Percentiles rank a stretch among this genome's conserved stretches.
These are phyloP conservation scores for Coemansia sp. DNA, from an alignment of 192 early-diverging fungal species.

Conservation along the genomic window DNA sequence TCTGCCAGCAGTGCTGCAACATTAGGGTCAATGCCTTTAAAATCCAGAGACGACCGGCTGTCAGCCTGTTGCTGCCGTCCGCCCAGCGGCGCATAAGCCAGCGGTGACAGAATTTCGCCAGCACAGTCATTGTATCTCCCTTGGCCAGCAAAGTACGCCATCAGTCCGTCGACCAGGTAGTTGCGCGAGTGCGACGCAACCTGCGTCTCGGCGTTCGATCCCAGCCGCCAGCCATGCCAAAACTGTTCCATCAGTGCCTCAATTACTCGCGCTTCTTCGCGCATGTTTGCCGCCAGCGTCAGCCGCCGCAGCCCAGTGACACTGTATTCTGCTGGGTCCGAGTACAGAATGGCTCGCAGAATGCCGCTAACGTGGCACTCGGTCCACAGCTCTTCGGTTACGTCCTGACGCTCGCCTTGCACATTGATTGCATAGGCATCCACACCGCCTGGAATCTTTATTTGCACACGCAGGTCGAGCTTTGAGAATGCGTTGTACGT, in stretches of 20 bases:
- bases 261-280: slow-evolving; percentile 76
- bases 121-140: slow-evolving; percentile 75
- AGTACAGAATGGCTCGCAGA: slow-evolving; percentile 86
- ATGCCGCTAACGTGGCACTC: slow-evolving; percentile 87
- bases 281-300: slow-evolving; percentile 76
- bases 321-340: slow-evolving; percentile 82
- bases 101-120: slow-evolving; percentile 75
- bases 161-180: slow-evolving; percentile 81
- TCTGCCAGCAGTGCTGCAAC: slow-evolving; percentile 85
- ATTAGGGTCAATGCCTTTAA: slow-evolving; percentile 71
- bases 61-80: slow-evolving; percentile 14
- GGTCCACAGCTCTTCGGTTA: slow-evolving; percentile 82
- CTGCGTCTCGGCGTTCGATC: slow-evolving; percentile 91
- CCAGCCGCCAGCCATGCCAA: slow-evolving; percentile 92
- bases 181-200: slow-evolving; percentile 89
- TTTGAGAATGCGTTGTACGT: slow-evolving; percentile 97
- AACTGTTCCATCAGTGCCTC: slow-evolving; percentile 81
- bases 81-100: slow-evolving; percentile 46
- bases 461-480: slow-evolving; percentile 96
- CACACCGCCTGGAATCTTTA: slow-evolving; percentile 97
- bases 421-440: slow-evolving; percentile 88
- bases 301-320: slow-evolving; percentile 87
- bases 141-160: slow-evolving; percentile 86
- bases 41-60: slow-evolving; percentile 27
- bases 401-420: slow-evolving; percentile 80